These are phyloP conservation scores for Orychophragmus violaceus DNA, from an alignment of 345 rosid genomes.

Conservation along the genomic window DNA sequence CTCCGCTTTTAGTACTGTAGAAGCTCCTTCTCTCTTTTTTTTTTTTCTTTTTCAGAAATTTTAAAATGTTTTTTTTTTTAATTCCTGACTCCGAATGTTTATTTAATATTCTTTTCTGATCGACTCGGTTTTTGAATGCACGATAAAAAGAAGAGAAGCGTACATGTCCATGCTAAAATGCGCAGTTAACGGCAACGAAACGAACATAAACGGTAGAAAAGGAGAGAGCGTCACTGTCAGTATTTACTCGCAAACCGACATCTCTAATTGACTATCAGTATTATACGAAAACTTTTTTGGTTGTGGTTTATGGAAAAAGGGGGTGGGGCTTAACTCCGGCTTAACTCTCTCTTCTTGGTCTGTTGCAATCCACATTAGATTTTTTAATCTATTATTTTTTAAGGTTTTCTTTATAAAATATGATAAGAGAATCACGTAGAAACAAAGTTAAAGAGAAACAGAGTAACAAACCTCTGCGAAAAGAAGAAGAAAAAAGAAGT, in stretches of 20 bases:
- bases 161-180: constrained; percentile 10
- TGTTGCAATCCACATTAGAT: too few relatives aligned
- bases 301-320: too few relatives aligned
- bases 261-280: neutral
- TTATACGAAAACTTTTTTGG: neutral
- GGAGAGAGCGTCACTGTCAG: neutral
- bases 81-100: neutral
- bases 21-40: constrained; percentile 5
- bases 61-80: neutral
- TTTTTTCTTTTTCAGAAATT: neutral
- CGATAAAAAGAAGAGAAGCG: constrained; percentile 31
- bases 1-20: constrained; percentile 34
- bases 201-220: constrained; percentile 34
- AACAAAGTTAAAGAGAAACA: too few relatives aligned
- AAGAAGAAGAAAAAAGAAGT: too few relatives aligned
- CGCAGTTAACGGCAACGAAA: constrained; percentile 39
- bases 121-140: constrained; percentile 28
- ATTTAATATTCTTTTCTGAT: constrained; percentile 13
- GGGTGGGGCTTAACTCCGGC: too few relatives aligned
- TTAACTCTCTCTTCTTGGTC: too few relatives aligned
- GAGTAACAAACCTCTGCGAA: too few relatives aligned
- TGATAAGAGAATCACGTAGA: too few relatives aligned
- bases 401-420: too few relatives aligned
- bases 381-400: too few relatives aligned
- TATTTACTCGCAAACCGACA: neutral